Evolutionary conservation across 495 filamentous ascomycete genomes (phyloP).

Genomic region (Podospora pseudopauciseta): DNA sequence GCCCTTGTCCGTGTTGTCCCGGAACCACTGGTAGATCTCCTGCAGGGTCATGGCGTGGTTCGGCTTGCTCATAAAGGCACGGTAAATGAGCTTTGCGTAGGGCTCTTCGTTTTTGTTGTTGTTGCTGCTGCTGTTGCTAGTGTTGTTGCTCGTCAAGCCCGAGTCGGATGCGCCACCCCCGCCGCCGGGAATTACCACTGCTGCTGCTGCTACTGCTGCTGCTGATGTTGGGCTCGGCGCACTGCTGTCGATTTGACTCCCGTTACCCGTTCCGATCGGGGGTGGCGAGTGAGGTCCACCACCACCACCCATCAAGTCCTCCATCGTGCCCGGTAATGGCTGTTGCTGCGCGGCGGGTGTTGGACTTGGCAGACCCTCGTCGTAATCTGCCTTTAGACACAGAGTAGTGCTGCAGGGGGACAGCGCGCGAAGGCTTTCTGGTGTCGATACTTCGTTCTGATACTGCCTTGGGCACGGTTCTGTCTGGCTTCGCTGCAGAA

Average conservation of each 20-base stretch:
- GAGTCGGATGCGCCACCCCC: slow-evolving; percentile 3
- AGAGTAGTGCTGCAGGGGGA: slow-evolving; percentile 28
- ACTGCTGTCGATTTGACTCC: slow-evolving; percentile 11
- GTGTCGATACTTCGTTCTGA: slow-evolving; percentile 10
- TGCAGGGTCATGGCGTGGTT: slow-evolving; percentile 70
- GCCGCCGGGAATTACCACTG: background rate
- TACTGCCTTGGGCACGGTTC: slow-evolving; percentile 20
- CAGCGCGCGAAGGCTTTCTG: slow-evolving; percentile 14
- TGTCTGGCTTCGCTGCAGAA: slow-evolving; percentile 17
- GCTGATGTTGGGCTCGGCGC: slow-evolving; percentile 12
- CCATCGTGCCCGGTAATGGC: background rate
- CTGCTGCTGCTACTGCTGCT: slow-evolving; percentile 10
- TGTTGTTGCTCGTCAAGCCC: background rate
- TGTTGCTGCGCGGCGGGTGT: slow-evolving; percentile 3
- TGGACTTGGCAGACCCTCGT: slow-evolving; percentile 8
- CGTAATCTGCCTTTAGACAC: slow-evolving; percentile 15
- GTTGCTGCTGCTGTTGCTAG: background rate
- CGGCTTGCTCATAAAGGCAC: slow-evolving; percentile 63
- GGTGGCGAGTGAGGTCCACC: background rate
- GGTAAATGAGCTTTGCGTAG: slow-evolving; percentile 80
- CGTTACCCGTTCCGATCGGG: background rate
- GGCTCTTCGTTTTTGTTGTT: slow-evolving; percentile 52
- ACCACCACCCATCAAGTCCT: background rate
- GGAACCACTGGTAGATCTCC: slow-evolving; percentile 90
- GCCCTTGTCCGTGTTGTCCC: slow-evolving; percentile 72